Base-by-base conservation (phyloP, 2,329 filamentous ascomycete species). In the Calonectria henricotiae region DNA sequence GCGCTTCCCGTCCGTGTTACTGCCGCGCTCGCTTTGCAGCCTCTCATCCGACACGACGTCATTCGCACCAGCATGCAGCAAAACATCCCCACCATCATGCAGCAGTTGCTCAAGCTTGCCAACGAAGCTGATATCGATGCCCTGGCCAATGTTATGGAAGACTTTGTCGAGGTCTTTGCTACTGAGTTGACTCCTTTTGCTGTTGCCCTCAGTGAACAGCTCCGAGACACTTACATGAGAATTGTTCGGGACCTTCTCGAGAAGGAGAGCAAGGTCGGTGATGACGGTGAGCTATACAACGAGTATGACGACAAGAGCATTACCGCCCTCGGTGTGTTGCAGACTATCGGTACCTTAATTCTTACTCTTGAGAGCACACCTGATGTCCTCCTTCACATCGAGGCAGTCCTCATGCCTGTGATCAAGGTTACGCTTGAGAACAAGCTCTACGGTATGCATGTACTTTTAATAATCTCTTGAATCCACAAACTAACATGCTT, bases 261-360 rank as follows among this genome's bases (percentile, higher is more conserved):
- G 78, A 94, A 96, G 79, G 96, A 95, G 78, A 90, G 92, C 75
- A 93, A 91, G 80, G 91, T 91, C 61, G 91, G 92, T 25, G 92
- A 92, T 32, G 91, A 93, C 58, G 94, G 94, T 41, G 94, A 94
- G 72, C 88, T 90, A 35, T 97, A 94, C 77, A 94, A 94, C 37
- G 96, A 98, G 79, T 98, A 97, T 83, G 96, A 99, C 79, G 96
- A 99, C 84, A 99, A 99, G 90, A 98, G 95, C 80, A 98, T 99
- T 67, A 98, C 96, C 6, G 96, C 96, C 13, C 88, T 99, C 39
- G 96, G 96, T 82, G 96, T 99, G 62, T 83, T 99, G 77, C 96
- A 99, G 84, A 99, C 96, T 9, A 99, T 99, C 73, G 96, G 96
- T 39, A 99, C 96, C 9, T 89, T 99, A 9, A 99, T 99, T 72